Conservation (phyloP, 176 grass and related monocot species). For the Carex myosuroides region DNA sequence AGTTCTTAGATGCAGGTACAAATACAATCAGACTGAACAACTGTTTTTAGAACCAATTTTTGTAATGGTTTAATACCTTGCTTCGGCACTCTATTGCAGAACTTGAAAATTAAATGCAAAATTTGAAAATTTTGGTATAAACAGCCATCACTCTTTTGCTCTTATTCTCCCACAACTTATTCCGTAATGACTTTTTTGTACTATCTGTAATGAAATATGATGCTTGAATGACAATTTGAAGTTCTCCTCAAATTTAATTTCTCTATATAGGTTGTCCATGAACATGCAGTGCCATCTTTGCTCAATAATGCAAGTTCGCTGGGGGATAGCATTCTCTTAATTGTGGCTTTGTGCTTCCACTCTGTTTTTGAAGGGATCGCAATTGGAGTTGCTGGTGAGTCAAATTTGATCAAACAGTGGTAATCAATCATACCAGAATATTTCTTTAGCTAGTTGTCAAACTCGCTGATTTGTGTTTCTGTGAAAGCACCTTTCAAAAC, state of each 20-base stretch:
- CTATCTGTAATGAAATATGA: background rate
- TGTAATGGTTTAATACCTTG: background rate
- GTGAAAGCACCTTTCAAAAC: background rate
- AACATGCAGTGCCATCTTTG: conserved; percentile 44
- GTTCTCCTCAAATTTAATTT: background rate
- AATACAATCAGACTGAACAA: background rate
- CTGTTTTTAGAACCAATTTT: background rate
- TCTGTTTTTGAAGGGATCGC: conserved; percentile 98
- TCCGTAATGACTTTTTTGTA: background rate
- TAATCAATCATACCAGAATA: background rate
- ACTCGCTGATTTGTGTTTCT: background rate
- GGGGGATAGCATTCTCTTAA: conserved; percentile 80
- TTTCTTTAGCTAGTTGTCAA: background rate
- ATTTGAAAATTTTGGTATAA: background rate
- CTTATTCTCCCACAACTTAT: background rate
- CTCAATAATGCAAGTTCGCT: conserved; percentile 54
- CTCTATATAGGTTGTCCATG: conserved; percentile 2
- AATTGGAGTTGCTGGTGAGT: conserved; percentile 76
- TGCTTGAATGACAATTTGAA: background rate
- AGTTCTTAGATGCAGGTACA: background rate
- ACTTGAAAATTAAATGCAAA: background rate
- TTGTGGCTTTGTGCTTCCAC: conserved; percentile 85
- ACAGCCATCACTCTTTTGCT: background rate
- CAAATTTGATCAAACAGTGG: background rate
- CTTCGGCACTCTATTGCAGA: background rate